phyloP scores from a whole-genome alignment of 352 stramenopile species.

The Globisporangium rhizosaccharum region DNA sequence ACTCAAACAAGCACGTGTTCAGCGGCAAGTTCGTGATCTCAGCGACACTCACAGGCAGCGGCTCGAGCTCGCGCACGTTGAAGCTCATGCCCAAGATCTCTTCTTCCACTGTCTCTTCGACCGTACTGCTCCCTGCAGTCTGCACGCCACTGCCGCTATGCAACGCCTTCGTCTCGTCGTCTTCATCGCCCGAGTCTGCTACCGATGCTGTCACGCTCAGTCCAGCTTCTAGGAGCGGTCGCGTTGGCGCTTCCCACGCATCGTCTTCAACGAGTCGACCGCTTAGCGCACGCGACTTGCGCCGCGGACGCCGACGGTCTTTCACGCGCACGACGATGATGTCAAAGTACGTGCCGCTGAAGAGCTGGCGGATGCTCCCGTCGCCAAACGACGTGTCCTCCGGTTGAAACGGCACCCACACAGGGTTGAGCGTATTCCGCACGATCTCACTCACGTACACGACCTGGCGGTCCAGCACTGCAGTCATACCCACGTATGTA shows the following conservation, averaged over 20 bases:
- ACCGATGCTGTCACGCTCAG: conserved; percentile 7
- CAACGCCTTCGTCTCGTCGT: conserved; percentile 16
- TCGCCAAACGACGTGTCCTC: conserved; percentile 23
- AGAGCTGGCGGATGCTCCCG: conserved; percentile 27
- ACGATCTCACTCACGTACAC: conserved; percentile 75
- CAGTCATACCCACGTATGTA: background rate
- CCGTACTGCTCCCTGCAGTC: background rate
- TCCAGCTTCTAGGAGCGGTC: conserved; percentile 23
- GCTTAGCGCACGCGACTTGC: conserved; percentile 45
- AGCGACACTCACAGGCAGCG: conserved; percentile 47
- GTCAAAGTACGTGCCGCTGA: conserved; percentile 50
- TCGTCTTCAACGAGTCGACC: conserved; percentile 34
- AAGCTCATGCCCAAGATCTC: conserved; percentile 58
- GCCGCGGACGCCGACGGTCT: conserved; percentile 36
- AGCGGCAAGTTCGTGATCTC: conserved; percentile 70
- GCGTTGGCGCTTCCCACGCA: conserved; percentile 37
- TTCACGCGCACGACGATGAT: conserved; percentile 62
- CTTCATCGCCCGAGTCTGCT: conserved; percentile 29
- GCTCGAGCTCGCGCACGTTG: conserved; percentile 62
- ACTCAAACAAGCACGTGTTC: conserved; percentile 80
- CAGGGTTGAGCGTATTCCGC: conserved; percentile 65
- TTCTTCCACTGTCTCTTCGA: conserved; percentile 30
- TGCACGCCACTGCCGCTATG: background rate
- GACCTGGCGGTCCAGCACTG: conserved; percentile 61
- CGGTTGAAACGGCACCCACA: conserved; percentile 77